Conservation (phyloP, 805 yeast genomes). For the Nakazawaea sp. region DNA sequence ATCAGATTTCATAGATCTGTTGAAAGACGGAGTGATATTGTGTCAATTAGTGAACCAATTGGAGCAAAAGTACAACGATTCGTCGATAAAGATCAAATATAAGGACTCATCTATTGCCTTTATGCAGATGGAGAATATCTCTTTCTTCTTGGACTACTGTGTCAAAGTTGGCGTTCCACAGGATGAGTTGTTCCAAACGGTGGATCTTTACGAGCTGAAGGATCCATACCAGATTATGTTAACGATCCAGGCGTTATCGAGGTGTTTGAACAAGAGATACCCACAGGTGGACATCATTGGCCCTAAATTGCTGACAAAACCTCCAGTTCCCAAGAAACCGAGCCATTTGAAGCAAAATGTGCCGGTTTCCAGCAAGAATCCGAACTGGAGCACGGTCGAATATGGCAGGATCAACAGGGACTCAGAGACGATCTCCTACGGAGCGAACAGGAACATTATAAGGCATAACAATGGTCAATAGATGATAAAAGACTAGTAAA, state of each 20-base stretch:
- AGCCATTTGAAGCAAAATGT: conserved; percentile 25
- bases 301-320: conserved; percentile 46
- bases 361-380: conserved; percentile 14
- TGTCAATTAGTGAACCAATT: conserved; percentile 39
- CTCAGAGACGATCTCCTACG: conserved; percentile 48
- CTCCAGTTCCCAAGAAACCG: conserved; percentile 51
- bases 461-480: too few species aligned
- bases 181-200: conserved; percentile 75
- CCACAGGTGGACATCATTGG: conserved; percentile 47
- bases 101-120: conserved; percentile 71
- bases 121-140: conserved; percentile 79
- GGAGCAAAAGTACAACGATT: conserved; percentile 13
- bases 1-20: conserved; percentile 41
- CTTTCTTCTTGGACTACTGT: conserved; percentile 60
- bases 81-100: conserved; percentile 30
- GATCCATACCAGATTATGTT: conserved; percentile 79
- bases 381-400: conserved; percentile 52
- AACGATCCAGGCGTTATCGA: conserved; percentile 64
- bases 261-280: conserved; percentile 55
- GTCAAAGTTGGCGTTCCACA: conserved; percentile 64
- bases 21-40: conserved; percentile 58
- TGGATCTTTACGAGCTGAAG: conserved; percentile 62
- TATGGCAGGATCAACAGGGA: conserved; percentile 56
- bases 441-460: conserved; percentile 18
- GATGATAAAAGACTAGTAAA: too few species aligned